Percentiles rank a stretch among this genome's conserved stretches.
phyloP scores from a whole-genome alignment of 257 asterid species.

The Anisodus acutangulus region DNA sequence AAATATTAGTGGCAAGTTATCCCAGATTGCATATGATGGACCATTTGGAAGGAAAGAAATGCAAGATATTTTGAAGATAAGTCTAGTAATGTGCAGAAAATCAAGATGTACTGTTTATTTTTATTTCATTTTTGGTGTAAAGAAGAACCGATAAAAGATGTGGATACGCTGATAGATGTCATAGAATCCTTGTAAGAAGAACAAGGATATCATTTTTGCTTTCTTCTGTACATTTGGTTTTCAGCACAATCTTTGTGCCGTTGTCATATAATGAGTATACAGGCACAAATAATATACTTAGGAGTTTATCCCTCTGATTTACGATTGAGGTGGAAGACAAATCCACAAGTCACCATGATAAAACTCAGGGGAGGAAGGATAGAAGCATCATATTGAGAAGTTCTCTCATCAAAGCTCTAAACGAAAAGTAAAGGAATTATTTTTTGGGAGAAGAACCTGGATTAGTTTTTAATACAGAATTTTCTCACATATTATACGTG shows the following conservation, averaged over 20 bases:
- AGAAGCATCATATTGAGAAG: neutral
- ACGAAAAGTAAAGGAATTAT: neutral
- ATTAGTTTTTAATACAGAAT: neutral
- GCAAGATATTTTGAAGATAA: neutral
- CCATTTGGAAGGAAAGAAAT: neutral
- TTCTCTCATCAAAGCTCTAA: neutral
- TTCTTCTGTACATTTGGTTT: constrained; percentile 9
- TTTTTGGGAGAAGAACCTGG: neutral
- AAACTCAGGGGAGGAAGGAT: constrained; percentile 1
- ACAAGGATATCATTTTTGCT: neutral
- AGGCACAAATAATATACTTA: neutral
- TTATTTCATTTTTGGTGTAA: neutral
- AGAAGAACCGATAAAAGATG: constrained; percentile 15
- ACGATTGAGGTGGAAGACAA: neutral
- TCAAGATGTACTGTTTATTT: neutral
- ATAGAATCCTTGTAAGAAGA: constrained; percentile 2
- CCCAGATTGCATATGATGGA: neutral
- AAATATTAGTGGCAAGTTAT: neutral
- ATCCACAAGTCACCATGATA: neutral
- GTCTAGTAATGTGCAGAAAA: constrained; percentile 15
- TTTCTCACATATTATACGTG: neutral
- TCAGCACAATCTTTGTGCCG: neutral
- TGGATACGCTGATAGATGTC: neutral
- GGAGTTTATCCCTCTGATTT: constrained; percentile 8
- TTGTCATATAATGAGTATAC: neutral